Evolutionary conservation across 2,329 filamentous ascomycete genomes (phyloP).

Genomic region (Colletotrichum sp.): DNA sequence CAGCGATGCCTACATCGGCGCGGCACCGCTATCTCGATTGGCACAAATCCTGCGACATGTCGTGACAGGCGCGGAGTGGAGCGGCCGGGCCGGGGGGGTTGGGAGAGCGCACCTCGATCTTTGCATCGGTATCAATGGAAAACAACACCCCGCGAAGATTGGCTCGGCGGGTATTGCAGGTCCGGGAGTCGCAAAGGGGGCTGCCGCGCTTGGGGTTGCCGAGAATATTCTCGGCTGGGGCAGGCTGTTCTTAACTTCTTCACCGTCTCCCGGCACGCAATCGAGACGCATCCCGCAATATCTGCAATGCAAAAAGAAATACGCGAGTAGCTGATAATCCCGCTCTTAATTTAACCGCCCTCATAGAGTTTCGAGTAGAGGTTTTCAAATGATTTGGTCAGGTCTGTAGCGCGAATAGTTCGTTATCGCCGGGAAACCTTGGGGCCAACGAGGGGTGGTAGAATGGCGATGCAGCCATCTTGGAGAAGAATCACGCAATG

Average conservation of each 20-base stretch:
- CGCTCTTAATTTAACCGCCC: background rate
- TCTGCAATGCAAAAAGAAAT: background rate
- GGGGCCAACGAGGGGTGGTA: background rate
- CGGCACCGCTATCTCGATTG: background rate
- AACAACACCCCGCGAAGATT: background rate
- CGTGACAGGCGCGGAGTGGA: constrained; percentile 10
- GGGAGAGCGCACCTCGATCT: background rate
- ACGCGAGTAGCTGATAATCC: background rate
- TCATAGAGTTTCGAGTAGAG: background rate
- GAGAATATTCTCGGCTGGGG: background rate
- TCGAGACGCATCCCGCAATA: background rate
- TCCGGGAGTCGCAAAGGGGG: background rate
- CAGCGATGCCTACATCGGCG: background rate
- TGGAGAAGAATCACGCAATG: constrained; percentile 21
- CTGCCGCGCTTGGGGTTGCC: background rate
- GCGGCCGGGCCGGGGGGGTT: background rate
- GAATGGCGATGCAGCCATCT: constrained; percentile 20
- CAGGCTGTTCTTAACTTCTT: background rate
- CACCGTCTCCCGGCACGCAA: background rate
- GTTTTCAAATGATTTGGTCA: background rate
- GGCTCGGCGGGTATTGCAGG: background rate
- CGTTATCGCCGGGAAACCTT: constrained; percentile 10
- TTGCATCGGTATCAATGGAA: background rate
- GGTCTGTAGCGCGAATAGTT: background rate
- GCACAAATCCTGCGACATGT: constrained; percentile 16